These are phyloP conservation scores for Lepraria neglecta DNA, from an alignment of 495 filamentous ascomycete species.

Conservation along the genomic window DNA sequence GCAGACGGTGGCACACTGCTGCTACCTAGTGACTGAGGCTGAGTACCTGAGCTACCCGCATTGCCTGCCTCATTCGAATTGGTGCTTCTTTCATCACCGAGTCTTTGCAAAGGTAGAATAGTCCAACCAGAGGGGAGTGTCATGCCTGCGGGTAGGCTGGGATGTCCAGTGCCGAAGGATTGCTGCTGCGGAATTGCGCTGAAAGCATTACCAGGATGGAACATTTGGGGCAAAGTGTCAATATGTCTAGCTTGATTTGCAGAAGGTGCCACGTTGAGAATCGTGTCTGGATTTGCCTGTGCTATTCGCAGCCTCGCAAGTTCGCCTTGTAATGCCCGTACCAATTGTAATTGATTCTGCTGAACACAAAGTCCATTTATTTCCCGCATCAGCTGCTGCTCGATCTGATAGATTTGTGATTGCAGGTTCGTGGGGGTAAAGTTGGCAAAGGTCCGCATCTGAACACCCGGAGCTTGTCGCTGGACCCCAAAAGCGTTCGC, in stretches of 20 bases:
- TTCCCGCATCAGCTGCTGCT: conserved; percentile 61
- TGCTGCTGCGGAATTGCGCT: conserved; percentile 33
- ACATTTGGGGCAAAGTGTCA: conserved; percentile 27
- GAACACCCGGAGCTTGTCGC: conserved; percentile 32
- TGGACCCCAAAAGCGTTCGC: conserved; percentile 39
- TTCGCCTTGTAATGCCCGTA: conserved; percentile 56
- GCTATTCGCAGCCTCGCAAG: conserved; percentile 52
- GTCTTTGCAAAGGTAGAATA: conserved; percentile 58
- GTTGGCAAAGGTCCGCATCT: conserved; percentile 19
- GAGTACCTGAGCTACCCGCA: not conserved
- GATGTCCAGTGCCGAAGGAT: conserved; percentile 56
- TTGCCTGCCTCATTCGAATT: conserved; percentile 15
- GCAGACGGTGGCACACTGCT: not conserved
- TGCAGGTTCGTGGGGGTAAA: conserved; percentile 37
- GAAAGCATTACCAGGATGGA: conserved; percentile 29
- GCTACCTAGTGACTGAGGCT: not conserved
- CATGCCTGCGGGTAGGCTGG: conserved; percentile 65
- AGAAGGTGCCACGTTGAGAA: not conserved
- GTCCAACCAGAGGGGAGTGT: conserved; percentile 72
- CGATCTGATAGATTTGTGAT: conserved; percentile 54
- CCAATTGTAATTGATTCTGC: conserved; percentile 50
- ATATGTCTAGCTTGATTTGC: conserved; percentile 34
- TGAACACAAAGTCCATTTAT: conserved; percentile 48
- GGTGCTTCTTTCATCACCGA: conserved; percentile 29
- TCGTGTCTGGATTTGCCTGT: conserved; percentile 32